Percentiles rank a stretch among this genome's conserved stretches.
These are phyloP conservation scores for Flaveria brownii DNA, from an alignment of 129 eudicot genomes.

Conservation along the genomic window DNA sequence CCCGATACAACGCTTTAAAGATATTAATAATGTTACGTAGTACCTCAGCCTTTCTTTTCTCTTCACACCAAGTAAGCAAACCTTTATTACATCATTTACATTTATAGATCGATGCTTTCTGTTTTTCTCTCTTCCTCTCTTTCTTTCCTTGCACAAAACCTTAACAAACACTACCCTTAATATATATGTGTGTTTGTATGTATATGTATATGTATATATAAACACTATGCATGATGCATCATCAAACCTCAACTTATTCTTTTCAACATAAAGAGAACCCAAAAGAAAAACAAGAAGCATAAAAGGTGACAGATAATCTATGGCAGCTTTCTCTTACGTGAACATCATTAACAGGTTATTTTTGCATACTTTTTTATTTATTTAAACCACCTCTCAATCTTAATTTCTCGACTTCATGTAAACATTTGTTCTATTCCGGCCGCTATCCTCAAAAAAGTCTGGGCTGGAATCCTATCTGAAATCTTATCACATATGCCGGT, in stretches of 20 bases:
- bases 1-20: background rate
- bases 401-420: background rate
- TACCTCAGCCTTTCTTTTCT: conserved; percentile 6
- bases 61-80: conserved; percentile 23
- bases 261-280: background rate
- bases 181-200: background rate
- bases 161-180: conserved; percentile 1
- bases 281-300: conserved; percentile 1
- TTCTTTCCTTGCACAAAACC: conserved; percentile 31
- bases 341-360: conserved; percentile 40
- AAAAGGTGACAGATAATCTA: conserved; percentile 16
- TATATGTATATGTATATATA: background rate
- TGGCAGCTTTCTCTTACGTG: conserved; percentile 37
- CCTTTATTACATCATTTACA: background rate
- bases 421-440: background rate
- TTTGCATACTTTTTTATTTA: conserved; percentile 16
- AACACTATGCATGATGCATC: background rate
- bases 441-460: no score
- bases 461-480: no score
- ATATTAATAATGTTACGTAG: conserved; percentile 15
- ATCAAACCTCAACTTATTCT: conserved; percentile 14
- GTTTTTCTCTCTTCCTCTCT: conserved; percentile 5
- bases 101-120: background rate
- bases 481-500: no score
- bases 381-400: conserved; percentile 4